Percentiles rank a stretch among this genome's conserved stretches.
phyloP scores from a whole-genome alignment of 208 protist species.

The Trypanosoma lewisi region DNA sequence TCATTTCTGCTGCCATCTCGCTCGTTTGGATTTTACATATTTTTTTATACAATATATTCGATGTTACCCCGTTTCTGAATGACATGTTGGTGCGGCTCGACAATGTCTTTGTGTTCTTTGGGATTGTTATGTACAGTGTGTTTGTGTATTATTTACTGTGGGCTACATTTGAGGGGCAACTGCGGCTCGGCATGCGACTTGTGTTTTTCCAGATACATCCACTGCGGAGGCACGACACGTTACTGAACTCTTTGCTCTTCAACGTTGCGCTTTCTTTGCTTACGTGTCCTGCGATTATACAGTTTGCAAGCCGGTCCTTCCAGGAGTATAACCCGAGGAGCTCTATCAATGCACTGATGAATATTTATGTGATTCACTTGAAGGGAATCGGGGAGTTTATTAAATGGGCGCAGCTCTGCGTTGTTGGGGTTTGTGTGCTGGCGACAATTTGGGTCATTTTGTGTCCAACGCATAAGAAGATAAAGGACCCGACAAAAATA shows the following conservation, averaged over 20 bases:
- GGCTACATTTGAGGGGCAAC: constrained; percentile 60
- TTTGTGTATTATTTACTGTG: constrained; percentile 75
- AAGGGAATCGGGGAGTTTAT: constrained; percentile 32
- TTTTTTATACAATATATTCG: constrained; percentile 43
- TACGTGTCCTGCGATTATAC: constrained; percentile 50
- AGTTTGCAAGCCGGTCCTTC: constrained; percentile 64
- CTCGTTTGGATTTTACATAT: constrained; percentile 66
- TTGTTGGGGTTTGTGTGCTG: constrained; percentile 24
- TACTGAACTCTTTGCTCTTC: constrained; percentile 87
- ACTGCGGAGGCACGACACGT: constrained; percentile 55
- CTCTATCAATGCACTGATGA: constrained; percentile 36
- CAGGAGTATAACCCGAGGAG: constrained; percentile 44
- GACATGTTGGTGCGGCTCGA: constrained; percentile 44
- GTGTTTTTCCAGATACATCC: constrained; percentile 50
- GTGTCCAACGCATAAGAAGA: constrained; percentile 29
- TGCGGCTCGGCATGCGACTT: constrained; percentile 61
- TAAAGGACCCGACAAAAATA: constrained; percentile 43
- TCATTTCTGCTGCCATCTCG: constrained; percentile 27
- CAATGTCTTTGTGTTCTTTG: constrained; percentile 57
- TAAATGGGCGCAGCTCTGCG: constrained; percentile 25
- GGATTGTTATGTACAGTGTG: constrained; percentile 49
- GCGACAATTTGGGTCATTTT: constrained; percentile 29
- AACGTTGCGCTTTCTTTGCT: constrained; percentile 66
- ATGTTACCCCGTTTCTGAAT: constrained; percentile 51
- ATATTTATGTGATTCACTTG: constrained; percentile 32